Evolutionary conservation across 2,329 filamentous ascomycete genomes (phyloP), one percentile per base, ranked within the genome.

Genomic region (Shiraia sp.): DNA sequence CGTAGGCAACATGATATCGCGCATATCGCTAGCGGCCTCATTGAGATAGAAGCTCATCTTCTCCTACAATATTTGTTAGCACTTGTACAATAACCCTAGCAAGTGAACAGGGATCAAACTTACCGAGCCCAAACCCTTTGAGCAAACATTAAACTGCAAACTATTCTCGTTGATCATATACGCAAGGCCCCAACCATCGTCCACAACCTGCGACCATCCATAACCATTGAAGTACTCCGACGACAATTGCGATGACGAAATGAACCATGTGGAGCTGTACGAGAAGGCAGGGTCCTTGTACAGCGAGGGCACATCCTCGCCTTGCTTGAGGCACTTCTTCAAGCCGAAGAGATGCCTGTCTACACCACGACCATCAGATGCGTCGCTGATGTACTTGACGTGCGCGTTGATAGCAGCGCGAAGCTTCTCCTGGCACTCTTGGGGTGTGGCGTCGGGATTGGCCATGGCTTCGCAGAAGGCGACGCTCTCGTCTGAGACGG

Each of bases 81-180:
- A n/a, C n/a, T n/a, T n/a, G n/a, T n/a, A n/a, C n/a, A n/a, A n/a
- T n/a, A n/a, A n/a, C n/a, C n/a, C n/a, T n/a, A n/a, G n/a, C n/a
- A n/a, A n/a, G n/a, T n/a, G n/a, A n/a, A n/a, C n/a, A n/a, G n/a
- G n/a, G n/a, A n/a, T n/a, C n/a, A 2, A 31, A 66, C 65, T 57
- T 67, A 69, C 67, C 46, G 87, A 89, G 31, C 92, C 93, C 35
- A 96, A 77, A 42, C 87, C 85, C 80, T 97, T 99, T 69, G 88
- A 93, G 53, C 95, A 91, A 56, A 99, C 84, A 75, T 99, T 99
- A 78, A 99, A 97, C 81, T 97, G 93, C 52, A 99, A 80, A 71
- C 90, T 95, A 72, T 96, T 95, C 79, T 97, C 92, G 69, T 99
- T 99, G 71, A 99, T 97, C 93, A 99, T 99, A 71, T 99, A 99